These are phyloP conservation scores for Conticribra guillardii DNA, from an alignment of 108 stramenopile species.

Conservation along the genomic window DNA sequence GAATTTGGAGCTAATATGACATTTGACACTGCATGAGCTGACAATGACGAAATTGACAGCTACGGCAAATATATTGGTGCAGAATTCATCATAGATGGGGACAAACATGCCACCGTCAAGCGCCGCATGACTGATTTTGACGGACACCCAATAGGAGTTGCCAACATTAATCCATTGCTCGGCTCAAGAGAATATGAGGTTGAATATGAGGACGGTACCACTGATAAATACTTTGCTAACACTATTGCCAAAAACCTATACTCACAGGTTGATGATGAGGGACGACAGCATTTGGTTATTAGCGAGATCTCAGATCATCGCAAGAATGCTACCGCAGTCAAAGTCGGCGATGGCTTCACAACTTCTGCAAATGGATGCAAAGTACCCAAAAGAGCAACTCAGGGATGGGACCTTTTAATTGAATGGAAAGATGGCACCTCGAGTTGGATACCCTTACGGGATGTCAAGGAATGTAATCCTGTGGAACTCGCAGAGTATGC, in stretches of 20 bases:
- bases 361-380: neutral
- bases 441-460: neutral
- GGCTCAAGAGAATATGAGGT: slow-evolving; percentile 10
- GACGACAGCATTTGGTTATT: slow-evolving; percentile 1
- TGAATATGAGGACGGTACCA: slow-evolving; percentile 11
- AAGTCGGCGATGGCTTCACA: neutral
- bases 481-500: neutral
- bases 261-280: slow-evolving; percentile 8
- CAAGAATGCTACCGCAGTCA: neutral
- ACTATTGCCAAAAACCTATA: slow-evolving; percentile 22
- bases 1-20: neutral
- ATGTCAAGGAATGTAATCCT: neutral
- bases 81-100: neutral
- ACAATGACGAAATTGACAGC: too few relatives aligned
- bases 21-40: too few relatives aligned
- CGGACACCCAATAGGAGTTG: slow-evolving; percentile 2
- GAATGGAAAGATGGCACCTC: neutral
- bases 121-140: neutral
- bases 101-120: too few relatives aligned
- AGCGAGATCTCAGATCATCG: slow-evolving; percentile 9
- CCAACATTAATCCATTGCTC: slow-evolving; percentile 8
- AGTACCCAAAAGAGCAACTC: neutral
- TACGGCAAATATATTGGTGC: neutral
- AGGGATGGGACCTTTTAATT: neutral
- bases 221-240: slow-evolving; percentile 12